These are phyloP conservation scores for Fusarium decemcellulare DNA, from an alignment of 2,329 filamentous ascomycete genomes.

Conservation along the genomic window DNA sequence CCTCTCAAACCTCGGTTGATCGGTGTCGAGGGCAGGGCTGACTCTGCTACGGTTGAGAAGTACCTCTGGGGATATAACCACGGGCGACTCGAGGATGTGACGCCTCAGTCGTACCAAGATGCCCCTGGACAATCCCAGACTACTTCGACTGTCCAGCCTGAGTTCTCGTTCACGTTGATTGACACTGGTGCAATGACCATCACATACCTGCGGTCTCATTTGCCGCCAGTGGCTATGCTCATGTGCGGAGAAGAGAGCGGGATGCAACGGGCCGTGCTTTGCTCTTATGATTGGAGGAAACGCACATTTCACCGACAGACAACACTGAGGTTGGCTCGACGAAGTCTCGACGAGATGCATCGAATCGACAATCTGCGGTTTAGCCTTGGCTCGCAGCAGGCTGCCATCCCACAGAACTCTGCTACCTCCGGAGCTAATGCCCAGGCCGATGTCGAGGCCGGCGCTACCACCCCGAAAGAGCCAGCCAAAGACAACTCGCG, in stretches of 20 bases:
- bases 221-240: slow-evolving; percentile 56
- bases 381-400: background rate
- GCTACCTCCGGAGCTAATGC: background rate
- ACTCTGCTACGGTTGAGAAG: slow-evolving; percentile 17
- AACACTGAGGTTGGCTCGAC: slow-evolving; percentile 57
- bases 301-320: slow-evolving; percentile 53
- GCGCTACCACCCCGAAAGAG: background rate
- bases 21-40: slow-evolving; percentile 29
- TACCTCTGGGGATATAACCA: slow-evolving; percentile 30
- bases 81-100: slow-evolving; percentile 4
- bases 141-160: background rate
- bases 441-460: background rate
- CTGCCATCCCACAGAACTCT: background rate
- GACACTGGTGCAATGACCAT: slow-evolving; percentile 60
- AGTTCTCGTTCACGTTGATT: slow-evolving; percentile 53
- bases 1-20: slow-evolving; percentile 15
- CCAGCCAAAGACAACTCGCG: background rate
- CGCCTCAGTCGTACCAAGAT: background rate
- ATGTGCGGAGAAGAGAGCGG: slow-evolving; percentile 61
- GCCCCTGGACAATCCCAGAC: background rate
- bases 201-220: slow-evolving; percentile 51
- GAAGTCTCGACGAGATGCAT: slow-evolving; percentile 53
- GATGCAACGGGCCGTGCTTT: slow-evolving; percentile 60
- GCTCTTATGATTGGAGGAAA: slow-evolving; percentile 60
- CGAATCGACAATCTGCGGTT: slow-evolving; percentile 41